phyloP scores from a whole-genome alignment of 1,284 basidiomycete species.

The Ceratobasidium theobromae region DNA sequence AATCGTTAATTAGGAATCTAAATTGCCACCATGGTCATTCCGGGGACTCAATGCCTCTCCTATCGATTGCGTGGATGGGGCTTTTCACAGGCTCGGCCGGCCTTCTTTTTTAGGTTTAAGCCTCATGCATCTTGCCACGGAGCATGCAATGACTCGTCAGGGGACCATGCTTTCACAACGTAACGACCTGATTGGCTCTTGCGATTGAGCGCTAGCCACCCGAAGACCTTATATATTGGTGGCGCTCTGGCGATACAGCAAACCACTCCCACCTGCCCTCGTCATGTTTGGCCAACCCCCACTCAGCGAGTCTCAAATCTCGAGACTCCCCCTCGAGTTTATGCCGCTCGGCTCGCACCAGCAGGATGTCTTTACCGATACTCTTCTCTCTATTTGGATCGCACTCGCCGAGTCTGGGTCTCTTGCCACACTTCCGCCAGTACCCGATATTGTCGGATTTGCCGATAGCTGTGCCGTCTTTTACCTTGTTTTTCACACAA shows the following conservation, averaged over 20 bases:
- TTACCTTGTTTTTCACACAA: conserved; percentile 12
- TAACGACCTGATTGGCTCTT: neutral
- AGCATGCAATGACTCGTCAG: neutral
- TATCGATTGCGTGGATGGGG: too few species aligned
- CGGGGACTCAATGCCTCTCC: too few species aligned
- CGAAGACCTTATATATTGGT: conserved; percentile 11
- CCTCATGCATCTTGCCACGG: neutral
- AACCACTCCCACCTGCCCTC: neutral
- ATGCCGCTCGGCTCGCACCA: neutral
- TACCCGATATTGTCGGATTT: conserved; percentile 23
- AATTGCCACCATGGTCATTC: too few species aligned
- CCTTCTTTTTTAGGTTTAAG: too few species aligned
- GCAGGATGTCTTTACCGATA: neutral
- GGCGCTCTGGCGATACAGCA: too few species aligned
- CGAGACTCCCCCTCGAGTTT: neutral
- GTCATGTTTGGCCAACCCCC: conserved; percentile 7
- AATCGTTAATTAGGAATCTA: neutral
- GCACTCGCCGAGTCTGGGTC: conserved; percentile 23
- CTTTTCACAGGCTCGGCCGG: too few species aligned
- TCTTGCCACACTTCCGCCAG: conserved; percentile 20
- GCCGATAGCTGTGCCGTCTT: neutral
- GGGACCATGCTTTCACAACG: neutral
- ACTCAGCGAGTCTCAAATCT: neutral
- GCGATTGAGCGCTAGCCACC: neutral
- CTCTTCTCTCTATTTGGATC: neutral